Evolutionary conservation across 352 stramenopile species (phyloP).

Genomic region (Phytophthora hybrid): DNA sequence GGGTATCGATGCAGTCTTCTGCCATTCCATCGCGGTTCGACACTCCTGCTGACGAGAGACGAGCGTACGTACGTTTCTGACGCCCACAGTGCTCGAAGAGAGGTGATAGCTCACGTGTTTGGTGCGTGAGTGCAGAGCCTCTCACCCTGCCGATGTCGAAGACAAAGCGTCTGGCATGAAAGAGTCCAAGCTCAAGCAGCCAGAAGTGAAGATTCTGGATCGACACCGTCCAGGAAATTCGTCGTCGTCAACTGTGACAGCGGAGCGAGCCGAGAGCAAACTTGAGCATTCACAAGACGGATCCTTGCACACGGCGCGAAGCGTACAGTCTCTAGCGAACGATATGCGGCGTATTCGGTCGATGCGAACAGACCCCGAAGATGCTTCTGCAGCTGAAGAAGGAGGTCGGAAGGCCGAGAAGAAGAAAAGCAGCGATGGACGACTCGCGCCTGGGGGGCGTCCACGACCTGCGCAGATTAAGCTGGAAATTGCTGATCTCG

Average conservation of each 20-base stretch:
- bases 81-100: background rate
- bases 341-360: conserved; percentile 83
- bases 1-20: conserved; percentile 5
- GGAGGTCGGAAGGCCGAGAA: conserved; percentile 51
- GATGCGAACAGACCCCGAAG: conserved; percentile 45
- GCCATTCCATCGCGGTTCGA: conserved; percentile 11
- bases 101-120: background rate
- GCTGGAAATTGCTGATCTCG: conserved; percentile 69
- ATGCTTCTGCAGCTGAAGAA: conserved; percentile 35
- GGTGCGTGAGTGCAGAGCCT: conserved; percentile 23
- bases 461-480: conserved; percentile 74
- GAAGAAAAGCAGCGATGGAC: conserved; percentile 47
- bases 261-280: conserved; percentile 57
- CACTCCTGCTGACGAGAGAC: conserved; percentile 48
- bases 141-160: conserved; percentile 25
- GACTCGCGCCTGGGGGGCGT: conserved; percentile 10
- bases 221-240: conserved; percentile 36
- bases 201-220: conserved; percentile 65
- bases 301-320: conserved; percentile 72
- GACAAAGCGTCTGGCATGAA: conserved; percentile 45
- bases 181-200: conserved; percentile 81
- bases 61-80: conserved; percentile 23
- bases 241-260: conserved; percentile 24
- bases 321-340: conserved; percentile 82
- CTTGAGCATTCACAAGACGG: conserved; percentile 21